Base-by-base conservation (phyloP, 208 protist species). In the Crithidia fasciculata region DNA sequence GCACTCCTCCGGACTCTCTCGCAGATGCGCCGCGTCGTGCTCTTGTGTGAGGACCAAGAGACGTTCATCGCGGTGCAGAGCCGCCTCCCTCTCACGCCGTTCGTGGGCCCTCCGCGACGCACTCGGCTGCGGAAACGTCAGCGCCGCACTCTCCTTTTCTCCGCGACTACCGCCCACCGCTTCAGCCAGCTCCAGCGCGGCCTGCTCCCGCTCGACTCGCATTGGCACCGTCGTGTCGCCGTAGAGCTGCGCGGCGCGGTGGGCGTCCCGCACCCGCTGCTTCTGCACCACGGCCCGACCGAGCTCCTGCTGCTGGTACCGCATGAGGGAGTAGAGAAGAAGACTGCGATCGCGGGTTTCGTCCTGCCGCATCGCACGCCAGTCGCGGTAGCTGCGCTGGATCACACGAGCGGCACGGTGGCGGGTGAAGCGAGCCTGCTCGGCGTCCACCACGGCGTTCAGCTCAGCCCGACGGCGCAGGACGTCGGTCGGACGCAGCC, bases 331-430 rank as follows among this genome's bases (percentile, higher is more conserved):
- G 12, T 82, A 88, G 13, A 78, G 62, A 7, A 95, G 79, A 2
- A 91, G 56, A 8, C 56, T 67, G 4, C 78, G 67, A 56, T 95
- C 84, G 53, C 88, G 80, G 5, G 55, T 65, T 3, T 44, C 16
- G 45, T 85, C 78, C 49, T 85, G 49, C 40, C 59, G 76, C 77
- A 89, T 84, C 12, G 73, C 76, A 6, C 36, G 63, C 88, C 91
- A 95, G 10, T 0, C 13, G 12, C 91, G 82, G 62, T 84, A 95
- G 7, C 78, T 78, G 0, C 81, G 78, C 69, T 95, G 91, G 57
- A 95, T 95, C 5, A 79, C 82, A 18, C 65, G 40, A 0, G 91
- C 91, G 0, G 88, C 88, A 8, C 82, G 76, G 28, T 76, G 69
- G 2, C 80, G 83, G 2, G 81, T 65, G 49, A 80, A 67, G 4